phyloP scores from a whole-genome alignment of 352 stramenopile genomes.

The Globisporangium paroecandrum region DNA sequence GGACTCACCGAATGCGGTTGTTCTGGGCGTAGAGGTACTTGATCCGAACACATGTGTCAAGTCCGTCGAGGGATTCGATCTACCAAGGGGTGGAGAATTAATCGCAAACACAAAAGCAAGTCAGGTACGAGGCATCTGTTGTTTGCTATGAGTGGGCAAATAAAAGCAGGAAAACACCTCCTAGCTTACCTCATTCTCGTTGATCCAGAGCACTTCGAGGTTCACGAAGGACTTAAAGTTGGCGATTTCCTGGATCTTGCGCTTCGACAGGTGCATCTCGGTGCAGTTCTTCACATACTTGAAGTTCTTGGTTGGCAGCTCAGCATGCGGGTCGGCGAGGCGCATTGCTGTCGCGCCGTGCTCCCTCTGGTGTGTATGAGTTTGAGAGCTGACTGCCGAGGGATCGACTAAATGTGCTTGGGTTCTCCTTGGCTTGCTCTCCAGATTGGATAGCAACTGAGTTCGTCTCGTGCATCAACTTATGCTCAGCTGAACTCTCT shows the following conservation, averaged over 20 bases:
- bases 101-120: background rate
- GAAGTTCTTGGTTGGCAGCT: constrained; percentile 85
- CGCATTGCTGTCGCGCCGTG: constrained; percentile 25
- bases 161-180: too few relatives aligned
- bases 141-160: background rate
- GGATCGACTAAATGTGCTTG: background rate
- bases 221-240: constrained; percentile 88
- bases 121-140: background rate
- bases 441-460: background rate
- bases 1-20: constrained; percentile 64
- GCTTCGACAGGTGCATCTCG: constrained; percentile 80
- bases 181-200: constrained; percentile 65
- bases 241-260: constrained; percentile 71
- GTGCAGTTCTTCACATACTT: constrained; percentile 90
- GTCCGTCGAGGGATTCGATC: constrained; percentile 56
- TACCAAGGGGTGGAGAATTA: constrained; percentile 9
- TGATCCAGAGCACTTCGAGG: constrained; percentile 88
- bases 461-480: constrained; percentile 1
- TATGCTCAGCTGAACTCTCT: background rate
- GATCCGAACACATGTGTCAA: constrained; percentile 85
- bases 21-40: constrained; percentile 88
- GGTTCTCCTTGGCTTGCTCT: background rate
- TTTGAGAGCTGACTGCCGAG: background rate
- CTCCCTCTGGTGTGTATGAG: background rate
- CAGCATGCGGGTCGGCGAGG: constrained; percentile 64